phyloP scores from a whole-genome alignment of 345 rosid genomes.

The Limnanthes douglasii region DNA sequence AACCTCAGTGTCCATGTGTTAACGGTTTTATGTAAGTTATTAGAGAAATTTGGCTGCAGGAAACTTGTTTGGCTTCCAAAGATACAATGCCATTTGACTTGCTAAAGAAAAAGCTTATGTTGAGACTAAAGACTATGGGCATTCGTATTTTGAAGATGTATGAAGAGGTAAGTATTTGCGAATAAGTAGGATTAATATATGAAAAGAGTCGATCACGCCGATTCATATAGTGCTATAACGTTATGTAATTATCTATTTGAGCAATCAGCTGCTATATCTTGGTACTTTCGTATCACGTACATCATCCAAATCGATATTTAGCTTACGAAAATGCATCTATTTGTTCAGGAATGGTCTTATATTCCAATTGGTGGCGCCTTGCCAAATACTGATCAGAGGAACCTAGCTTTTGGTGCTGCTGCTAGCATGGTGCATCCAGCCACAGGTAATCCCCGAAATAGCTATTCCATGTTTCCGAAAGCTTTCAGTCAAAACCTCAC shows the following conservation, averaged over 20 bases:
- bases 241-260: no score
- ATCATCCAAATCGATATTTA: no score
- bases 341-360: conserved; percentile 98
- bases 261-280: no score
- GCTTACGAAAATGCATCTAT: no score
- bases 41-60: conserved; percentile 30
- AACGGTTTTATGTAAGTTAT: conserved; percentile 7
- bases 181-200: no score
- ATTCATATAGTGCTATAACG: no score
- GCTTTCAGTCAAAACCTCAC: not conserved
- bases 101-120: conserved; percentile 59
- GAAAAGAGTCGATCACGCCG: no score
- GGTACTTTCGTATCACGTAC: no score
- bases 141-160: conserved; percentile 47
- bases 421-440: conserved; percentile 99
- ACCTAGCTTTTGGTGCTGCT: conserved; percentile 94
- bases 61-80: conserved; percentile 95
- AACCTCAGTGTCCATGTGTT: not conserved
- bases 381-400: conserved; percentile 84
- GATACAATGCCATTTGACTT: conserved; percentile 79
- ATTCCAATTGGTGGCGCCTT: conserved; percentile 96
- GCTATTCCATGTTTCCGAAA: conserved; percentile 4
- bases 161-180: conserved; percentile 56
- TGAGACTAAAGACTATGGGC: conserved; percentile 66
- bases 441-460: conserved; percentile 35